Evolutionary conservation across 2,329 filamentous ascomycete species (phyloP), one percentile per base, ranked within the genome.

Genomic region (Penicillium palitans): DNA sequence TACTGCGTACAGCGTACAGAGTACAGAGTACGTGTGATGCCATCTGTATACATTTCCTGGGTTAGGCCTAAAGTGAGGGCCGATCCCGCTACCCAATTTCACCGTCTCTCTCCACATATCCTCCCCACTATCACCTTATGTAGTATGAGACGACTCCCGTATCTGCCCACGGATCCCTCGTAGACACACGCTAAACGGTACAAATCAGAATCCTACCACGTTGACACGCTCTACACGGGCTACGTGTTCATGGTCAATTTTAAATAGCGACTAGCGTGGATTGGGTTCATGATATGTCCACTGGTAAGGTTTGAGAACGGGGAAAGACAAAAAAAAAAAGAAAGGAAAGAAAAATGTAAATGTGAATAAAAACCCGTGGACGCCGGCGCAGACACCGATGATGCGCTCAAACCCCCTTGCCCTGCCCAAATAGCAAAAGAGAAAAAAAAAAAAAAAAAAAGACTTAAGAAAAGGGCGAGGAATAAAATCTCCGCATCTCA

Each of bases 361-460:
- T 46, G 17, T 52, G 27, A 52, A 46, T 13, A 29, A 46, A 45
- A 35, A n/a, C 42, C 42, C 24, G 19, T 51, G 15, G 35, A 62
- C 57, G 58, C 63, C 63, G 46, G 52, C 55, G 55, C 55, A 59
- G 47, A 62, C 57, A 19, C 51, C 53, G 61, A 56, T 61, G 50
- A 65, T 66, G 61, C 65, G 65, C 64, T 64, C 52, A 52, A 66
- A 61, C 57, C 64, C 61, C 60, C 55, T 58, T 59, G 55, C 55
- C 60, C 58, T 61, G 47, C 55, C 55, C 41, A 66, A 61, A 53
- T 55, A 64, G 33, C 24, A 54, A 56, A 52, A 37, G 13, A 35
- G 47, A 55, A 42, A 17, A 46, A 56, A 56, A 51, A 41, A 56
- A 51, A 41, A 37, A 27, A 12, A 51, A 47, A 37, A 48, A 45